These are phyloP conservation scores for Carex pumila DNA, from an alignment of 176 grass and related monocot genomes.

Conservation along the genomic window DNA sequence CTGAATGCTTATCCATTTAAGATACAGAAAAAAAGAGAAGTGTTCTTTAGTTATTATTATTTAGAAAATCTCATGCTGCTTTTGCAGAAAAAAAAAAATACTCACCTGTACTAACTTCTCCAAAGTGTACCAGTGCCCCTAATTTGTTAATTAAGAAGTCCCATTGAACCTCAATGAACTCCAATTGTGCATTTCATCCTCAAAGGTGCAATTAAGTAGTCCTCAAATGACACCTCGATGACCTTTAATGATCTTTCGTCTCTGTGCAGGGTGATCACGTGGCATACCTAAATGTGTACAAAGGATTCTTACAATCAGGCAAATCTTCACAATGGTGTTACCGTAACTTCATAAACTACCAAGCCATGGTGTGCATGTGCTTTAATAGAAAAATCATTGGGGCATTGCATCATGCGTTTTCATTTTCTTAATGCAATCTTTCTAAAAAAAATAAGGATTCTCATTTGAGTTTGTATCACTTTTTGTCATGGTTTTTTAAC, in stretches of 20 bases:
- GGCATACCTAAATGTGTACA: conserved; percentile 90
- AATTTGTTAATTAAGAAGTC: neutral
- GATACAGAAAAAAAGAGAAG: neutral
- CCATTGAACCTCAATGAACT: neutral
- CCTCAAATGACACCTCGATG: neutral
- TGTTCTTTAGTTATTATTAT: neutral
- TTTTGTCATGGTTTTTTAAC: neutral
- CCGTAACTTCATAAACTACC: conserved; percentile 89
- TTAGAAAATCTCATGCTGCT: neutral
- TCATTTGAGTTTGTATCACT: neutral
- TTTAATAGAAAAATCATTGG: neutral
- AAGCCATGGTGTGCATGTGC: conserved; percentile 64
- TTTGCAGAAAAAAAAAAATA: neutral
- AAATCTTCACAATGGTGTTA: conserved; percentile 99
- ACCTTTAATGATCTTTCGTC: conserved; percentile 10
- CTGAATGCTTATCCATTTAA: neutral
- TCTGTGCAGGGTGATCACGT: conserved; percentile 79
- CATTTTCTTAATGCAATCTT: conserved; percentile 7
- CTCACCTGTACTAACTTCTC: neutral
- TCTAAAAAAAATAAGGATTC: neutral
- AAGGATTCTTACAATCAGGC: conserved; percentile 80
- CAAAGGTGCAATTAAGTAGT: no score
- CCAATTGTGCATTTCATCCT: neutral
- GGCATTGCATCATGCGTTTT: neutral
- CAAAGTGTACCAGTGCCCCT: neutral